Evolutionary conservation across 2,329 filamentous ascomycete genomes (phyloP).

Genomic region (Phialophora tarda): DNA sequence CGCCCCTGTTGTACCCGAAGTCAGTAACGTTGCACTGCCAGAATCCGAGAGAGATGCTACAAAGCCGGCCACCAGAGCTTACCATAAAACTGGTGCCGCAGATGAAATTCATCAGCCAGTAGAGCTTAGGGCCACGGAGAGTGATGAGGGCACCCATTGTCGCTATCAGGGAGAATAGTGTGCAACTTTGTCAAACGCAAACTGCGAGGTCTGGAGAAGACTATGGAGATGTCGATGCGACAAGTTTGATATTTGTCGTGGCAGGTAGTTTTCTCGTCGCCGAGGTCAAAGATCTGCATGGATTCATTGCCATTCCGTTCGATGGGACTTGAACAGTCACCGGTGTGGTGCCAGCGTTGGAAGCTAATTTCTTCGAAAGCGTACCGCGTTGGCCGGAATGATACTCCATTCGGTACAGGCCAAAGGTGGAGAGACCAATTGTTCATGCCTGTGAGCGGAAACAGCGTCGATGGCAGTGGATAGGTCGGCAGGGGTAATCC

Average conservation of each 20-base stretch:
- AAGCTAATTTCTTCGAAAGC: not conserved
- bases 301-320: not conserved
- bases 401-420: not conserved
- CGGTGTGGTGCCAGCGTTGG: not conserved
- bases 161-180: not conserved
- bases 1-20: slow-evolving; percentile 33
- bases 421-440: slow-evolving; percentile 1
- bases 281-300: not conserved
- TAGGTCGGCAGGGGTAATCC: not conserved
- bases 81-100: slow-evolving; percentile 43
- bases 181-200: not conserved
- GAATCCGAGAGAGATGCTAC: not conserved
- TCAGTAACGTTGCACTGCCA: not conserved
- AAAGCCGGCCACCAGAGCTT: not conserved
- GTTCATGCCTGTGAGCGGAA: not conserved
- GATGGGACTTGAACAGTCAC: not conserved
- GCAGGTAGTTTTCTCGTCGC: not conserved
- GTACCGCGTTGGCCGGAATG: not conserved
- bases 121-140: slow-evolving; percentile 28
- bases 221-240: not conserved
- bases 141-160: slow-evolving; percentile 16
- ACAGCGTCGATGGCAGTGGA: not conserved
- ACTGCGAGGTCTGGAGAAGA: not conserved
- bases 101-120: slow-evolving; percentile 33
- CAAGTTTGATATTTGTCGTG: not conserved